phyloP scores from a whole-genome alignment of 805 yeast genomes.

The Metschnikowia koreensis region DNA sequence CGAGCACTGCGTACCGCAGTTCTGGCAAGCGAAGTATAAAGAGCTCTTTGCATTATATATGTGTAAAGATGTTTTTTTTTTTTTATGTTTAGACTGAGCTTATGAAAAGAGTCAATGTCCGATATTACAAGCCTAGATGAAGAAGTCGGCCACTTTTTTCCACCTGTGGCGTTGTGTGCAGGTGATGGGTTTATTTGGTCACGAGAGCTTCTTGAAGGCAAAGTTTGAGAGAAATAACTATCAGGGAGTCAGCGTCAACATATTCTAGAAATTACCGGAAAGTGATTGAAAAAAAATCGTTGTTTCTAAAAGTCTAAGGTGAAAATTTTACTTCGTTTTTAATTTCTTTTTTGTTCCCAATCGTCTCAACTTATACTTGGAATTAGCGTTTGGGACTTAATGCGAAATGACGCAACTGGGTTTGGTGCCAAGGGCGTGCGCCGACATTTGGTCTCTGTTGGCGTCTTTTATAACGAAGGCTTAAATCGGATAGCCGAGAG shows the following conservation, averaged over 20 bases:
- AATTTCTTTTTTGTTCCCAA: neutral
- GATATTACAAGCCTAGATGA: neutral
- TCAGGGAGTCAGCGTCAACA: no score
- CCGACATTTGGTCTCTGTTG: no score
- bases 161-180: neutral
- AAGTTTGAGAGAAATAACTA: no score
- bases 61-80: neutral
- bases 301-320: no score
- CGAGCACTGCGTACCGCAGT: slow-evolving; percentile 9
- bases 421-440: no score
- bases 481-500: no score
- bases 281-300: no score
- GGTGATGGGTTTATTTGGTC: neutral
- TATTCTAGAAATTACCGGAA: no score
- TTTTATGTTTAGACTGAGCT: neutral
- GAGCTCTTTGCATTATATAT: slow-evolving; percentile 16
- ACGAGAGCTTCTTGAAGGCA: neutral
- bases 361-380: neutral
- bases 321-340: no score
- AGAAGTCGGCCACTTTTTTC: neutral
- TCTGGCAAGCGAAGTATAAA: slow-evolving; percentile 11
- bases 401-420: slow-evolving; percentile 5
- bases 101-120: neutral
- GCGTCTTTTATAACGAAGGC: no score
- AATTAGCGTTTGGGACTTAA: neutral